A percentile compares a stretch with the other conserved stretches of the same genome.
phyloP scores from a whole-genome alignment of 108 stramenopile genomes.

The Nitzschia sp. region DNA sequence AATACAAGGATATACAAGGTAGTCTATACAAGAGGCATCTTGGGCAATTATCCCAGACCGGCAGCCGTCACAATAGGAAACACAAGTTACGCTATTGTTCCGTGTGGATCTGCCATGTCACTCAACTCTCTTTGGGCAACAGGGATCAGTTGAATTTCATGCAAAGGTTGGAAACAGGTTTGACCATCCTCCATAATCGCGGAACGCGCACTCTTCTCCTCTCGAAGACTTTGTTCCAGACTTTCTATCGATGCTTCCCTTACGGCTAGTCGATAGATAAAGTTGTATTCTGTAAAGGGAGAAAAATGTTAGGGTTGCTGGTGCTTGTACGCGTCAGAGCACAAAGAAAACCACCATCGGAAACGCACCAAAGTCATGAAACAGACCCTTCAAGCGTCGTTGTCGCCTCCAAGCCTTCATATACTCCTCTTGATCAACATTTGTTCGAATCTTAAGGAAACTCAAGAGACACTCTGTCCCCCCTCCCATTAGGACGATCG shows the following conservation, averaged over 20 bases:
- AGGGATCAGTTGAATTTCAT: background rate
- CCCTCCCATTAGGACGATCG: constrained; percentile 59
- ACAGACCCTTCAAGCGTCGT: constrained; percentile 29
- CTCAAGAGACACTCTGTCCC: constrained; percentile 39
- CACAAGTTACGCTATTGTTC: too few relatives aligned
- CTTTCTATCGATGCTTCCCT: background rate
- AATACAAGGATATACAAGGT: too few relatives aligned
- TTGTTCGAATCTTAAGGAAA: constrained; percentile 42
- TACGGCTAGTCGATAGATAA: constrained; percentile 25
- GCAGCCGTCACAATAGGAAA: too few relatives aligned
- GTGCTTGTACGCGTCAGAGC: too few relatives aligned
- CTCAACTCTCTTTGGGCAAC: too few relatives aligned
- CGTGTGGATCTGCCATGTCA: too few relatives aligned
- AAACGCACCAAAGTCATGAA: constrained; percentile 43
- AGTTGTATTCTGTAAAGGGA: constrained; percentile 24
- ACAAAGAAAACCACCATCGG: background rate
- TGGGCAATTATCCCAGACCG: too few relatives aligned
- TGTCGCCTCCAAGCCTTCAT: constrained; percentile 42
- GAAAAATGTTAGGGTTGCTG: background rate
- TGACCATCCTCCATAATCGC: background rate
- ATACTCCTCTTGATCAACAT: constrained; percentile 58
- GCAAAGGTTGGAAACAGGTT: background rate
- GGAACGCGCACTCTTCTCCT: background rate
- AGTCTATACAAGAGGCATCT: too few relatives aligned
- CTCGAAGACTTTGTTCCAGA: background rate